Evolutionary conservation across 306 rosid genomes (phyloP), one percentile per base, ranked within the genome.

Genomic region (Fragaria nilgerrensis): DNA sequence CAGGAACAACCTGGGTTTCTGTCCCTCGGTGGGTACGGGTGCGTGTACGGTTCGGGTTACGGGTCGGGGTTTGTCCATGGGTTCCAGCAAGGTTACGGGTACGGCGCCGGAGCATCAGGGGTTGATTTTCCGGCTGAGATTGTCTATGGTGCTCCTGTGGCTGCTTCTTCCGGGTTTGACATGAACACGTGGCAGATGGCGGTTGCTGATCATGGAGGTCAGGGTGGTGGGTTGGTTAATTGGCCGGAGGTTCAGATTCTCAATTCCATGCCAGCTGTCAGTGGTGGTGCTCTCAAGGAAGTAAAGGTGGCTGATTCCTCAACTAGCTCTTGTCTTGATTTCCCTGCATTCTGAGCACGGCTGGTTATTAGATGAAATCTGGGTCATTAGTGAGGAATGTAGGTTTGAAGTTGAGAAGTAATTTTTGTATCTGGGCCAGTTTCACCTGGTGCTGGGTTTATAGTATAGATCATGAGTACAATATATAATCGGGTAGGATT

Each of bases 211-310:
- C 45, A 29, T 32, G 45, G 7, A 64, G 19, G 20, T 4, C 66
- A 75, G 2, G 79, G 27, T 53, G 61, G 48, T 5, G 82, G 88
- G 62, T 34, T 73, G 62, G 73, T 64, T 82, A 71, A 64, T 6
- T 84, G 84, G 83, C 85, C 90, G 7, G 88, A 82, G 78, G 82
- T 82, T 53, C 77, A 85, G 8, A 79, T 75, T 79, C 85, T 88
- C 69, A 77, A 61, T 61, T 61, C 37, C 7, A 5, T 25, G 66
- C 66, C 66, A 61, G 37, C 37, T 61, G 37, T 61, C 44, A 17
- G 44, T 15, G 65, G 65, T 4, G 52, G 52, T 48, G 52, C 52
- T 48, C 6, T 17, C 56, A 53, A 53, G 23, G 59, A 53, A 53
- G 11, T 20, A 53, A 53, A 63, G 41, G 20, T 32, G 44, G 69